Percentiles rank a stretch among this genome's conserved stretches.
Conservation (phyloP, 257 asterid species). For the Primulina eburnea region DNA sequence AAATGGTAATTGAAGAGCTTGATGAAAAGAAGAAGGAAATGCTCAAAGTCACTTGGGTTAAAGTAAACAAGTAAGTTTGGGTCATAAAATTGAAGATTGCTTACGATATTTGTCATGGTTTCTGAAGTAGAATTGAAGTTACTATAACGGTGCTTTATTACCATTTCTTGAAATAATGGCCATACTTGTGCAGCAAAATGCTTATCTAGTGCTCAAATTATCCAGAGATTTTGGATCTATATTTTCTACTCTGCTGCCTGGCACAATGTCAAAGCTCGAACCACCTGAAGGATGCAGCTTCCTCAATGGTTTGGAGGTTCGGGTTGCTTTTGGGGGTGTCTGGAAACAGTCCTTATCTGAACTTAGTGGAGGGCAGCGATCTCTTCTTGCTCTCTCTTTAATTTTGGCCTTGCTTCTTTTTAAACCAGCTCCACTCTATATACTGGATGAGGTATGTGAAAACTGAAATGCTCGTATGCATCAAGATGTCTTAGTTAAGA, state of each 20-base stretch:
- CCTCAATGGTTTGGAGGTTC: constrained; percentile 93
- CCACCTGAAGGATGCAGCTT: constrained; percentile 96
- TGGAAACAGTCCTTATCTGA: constrained; percentile 98
- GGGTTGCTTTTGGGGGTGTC: constrained; percentile 92
- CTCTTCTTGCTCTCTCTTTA: constrained; percentile 90
- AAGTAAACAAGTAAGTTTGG: constrained; percentile 75
- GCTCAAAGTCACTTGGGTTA: constrained; percentile 88
- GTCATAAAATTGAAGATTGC: constrained; percentile 12
- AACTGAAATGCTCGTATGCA: background rate
- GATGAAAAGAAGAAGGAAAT: constrained; percentile 98
- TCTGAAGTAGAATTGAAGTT: background rate
- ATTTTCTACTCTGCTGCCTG: constrained; percentile 94
- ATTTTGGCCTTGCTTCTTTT: constrained; percentile 94
- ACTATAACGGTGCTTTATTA: constrained; percentile 14
- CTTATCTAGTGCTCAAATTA: constrained; percentile 20
- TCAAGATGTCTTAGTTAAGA: constrained; percentile 8
- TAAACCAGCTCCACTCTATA: constrained; percentile 97
- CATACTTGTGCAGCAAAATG: constrained; percentile 11
- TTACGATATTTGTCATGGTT: constrained; percentile 3
- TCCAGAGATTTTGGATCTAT: constrained; percentile 97
- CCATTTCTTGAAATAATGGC: constrained; percentile 5
- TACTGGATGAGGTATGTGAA: constrained; percentile 83
- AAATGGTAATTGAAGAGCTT: constrained; percentile 93
- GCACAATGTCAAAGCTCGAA: constrained; percentile 89
- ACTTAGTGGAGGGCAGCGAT: constrained; percentile 98